A percentile compares a stretch with the other conserved stretches of the same genome.
Evolutionary conservation across 345 rosid species (phyloP).

Genomic region (Raphanus raphanistrum): DNA sequence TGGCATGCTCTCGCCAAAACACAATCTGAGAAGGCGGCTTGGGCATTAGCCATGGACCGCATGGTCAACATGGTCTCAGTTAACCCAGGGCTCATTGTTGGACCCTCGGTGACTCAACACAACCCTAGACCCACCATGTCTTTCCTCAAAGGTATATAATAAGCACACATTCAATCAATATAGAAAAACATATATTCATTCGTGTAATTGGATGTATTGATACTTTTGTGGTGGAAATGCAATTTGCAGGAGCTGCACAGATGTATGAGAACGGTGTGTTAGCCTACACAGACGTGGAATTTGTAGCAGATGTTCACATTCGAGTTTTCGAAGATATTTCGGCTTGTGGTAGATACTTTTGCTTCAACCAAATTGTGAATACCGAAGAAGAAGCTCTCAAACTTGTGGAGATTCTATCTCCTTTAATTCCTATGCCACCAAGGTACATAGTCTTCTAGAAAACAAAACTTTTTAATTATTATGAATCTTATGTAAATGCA

Average conservation of each 20-base stretch:
- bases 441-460: slow-evolving; percentile 40
- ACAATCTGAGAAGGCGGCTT: slow-evolving; percentile 75
- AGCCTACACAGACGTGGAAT: slow-evolving; percentile 58
- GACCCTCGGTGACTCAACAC: slow-evolving; percentile 64
- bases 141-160: slow-evolving; percentile 68
- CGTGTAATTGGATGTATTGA: neutral
- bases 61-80: slow-evolving; percentile 78
- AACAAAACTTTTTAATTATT: neutral
- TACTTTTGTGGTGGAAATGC: slow-evolving; percentile 7
- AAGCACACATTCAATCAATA: neutral
- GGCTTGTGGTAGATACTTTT: slow-evolving; percentile 74
- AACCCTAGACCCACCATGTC: slow-evolving; percentile 70
- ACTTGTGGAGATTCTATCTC: slow-evolving; percentile 59
- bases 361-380: slow-evolving; percentile 68
- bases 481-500: neutral
- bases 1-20: slow-evolving; percentile 87
- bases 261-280: slow-evolving; percentile 84
- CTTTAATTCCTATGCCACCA: slow-evolving; percentile 64
- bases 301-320: slow-evolving; percentile 70
- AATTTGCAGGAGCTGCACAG: slow-evolving; percentile 63
- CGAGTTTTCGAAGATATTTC: slow-evolving; percentile 66
- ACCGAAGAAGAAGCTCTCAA: slow-evolving; percentile 61
- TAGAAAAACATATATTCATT: neutral
- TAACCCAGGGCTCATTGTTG: slow-evolving; percentile 71
- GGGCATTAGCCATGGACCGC: slow-evolving; percentile 95